phyloP scores from a whole-genome alignment of 768 basidiomycete species.

The Tylopilus cervinicoccineus region DNA sequence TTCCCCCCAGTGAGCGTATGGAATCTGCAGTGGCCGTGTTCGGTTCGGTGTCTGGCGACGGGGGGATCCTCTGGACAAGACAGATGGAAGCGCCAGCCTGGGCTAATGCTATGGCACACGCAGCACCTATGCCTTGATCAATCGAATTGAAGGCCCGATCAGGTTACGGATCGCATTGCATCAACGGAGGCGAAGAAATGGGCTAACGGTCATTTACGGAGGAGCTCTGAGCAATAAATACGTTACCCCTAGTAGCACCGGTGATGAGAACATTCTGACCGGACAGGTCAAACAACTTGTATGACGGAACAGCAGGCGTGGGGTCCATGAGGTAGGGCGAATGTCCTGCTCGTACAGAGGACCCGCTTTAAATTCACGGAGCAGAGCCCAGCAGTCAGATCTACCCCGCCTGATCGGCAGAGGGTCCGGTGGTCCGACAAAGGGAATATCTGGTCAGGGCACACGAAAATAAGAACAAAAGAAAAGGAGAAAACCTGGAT shows the following conservation, averaged over 20 bases:
- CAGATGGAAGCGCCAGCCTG: conserved; percentile 51
- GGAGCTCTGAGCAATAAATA: conserved; percentile 16
- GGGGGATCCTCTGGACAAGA: conserved; percentile 43
- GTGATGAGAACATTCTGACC: conserved; percentile 75
- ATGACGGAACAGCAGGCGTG: conserved; percentile 46
- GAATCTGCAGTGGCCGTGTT: conserved; percentile 35
- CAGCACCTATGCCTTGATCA: conserved; percentile 48
- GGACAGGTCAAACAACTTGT: conserved; percentile 61
- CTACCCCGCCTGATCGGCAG: conserved; percentile 31
- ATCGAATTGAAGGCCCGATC: conserved; percentile 9
- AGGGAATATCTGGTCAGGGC: conserved; percentile 3
- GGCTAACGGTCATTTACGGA: conserved; percentile 14
- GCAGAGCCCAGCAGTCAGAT: conserved; percentile 11
- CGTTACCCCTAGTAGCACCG: conserved; percentile 70
- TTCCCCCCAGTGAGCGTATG: conserved; percentile 35
- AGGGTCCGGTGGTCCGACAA: conserved; percentile 26
- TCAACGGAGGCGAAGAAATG: conserved; percentile 9
- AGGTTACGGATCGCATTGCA: conserved; percentile 8
- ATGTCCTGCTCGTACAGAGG: conserved; percentile 1
- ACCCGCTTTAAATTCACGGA: conserved; percentile 22
- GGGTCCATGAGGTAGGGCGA: conserved; percentile 42
- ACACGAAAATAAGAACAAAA: conserved; percentile 4
- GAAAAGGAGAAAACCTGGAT: conserved; percentile 11
- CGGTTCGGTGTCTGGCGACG: conserved; percentile 28
- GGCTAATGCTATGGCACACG: conserved; percentile 52